phyloP scores from a whole-genome alignment of 208 protist species.

The Tetramitus jugosus region DNA sequence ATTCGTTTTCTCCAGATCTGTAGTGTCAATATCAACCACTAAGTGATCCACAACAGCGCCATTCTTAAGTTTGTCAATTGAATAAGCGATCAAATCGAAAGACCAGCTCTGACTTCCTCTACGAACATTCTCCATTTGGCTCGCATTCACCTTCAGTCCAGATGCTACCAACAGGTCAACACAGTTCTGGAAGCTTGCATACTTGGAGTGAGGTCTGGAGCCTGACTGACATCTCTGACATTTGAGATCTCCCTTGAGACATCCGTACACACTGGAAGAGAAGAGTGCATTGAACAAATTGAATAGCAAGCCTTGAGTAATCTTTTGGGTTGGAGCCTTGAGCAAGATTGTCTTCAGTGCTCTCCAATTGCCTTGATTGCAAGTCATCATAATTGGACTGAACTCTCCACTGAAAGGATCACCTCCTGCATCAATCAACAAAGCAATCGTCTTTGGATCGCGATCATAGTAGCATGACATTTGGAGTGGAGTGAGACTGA shows the following conservation, averaged over 20 bases:
- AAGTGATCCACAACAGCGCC: not conserved
- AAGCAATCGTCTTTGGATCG: not conserved
- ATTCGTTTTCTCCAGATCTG: not conserved
- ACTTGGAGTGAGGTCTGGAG: not conserved
- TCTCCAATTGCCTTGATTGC: constrained; percentile 16
- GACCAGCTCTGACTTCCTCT: not conserved
- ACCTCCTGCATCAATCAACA: not conserved
- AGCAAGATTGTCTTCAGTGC: not conserved
- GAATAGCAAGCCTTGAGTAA: not conserved
- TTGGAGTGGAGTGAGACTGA: not conserved
- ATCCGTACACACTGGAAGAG: not conserved
- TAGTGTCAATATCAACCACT: not conserved
- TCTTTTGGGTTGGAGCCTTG: not conserved
- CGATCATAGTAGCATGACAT: not conserved
- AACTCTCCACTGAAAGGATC: not conserved
- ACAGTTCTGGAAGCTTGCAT: not conserved
- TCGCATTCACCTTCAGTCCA: not conserved
- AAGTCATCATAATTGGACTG: not conserved
- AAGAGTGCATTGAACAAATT: not conserved
- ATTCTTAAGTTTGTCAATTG: not conserved
- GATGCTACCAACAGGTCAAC: not conserved
- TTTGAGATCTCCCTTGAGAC: not conserved
- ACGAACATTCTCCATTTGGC: not conserved
- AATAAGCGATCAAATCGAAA: not conserved
- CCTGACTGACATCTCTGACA: not conserved